These are phyloP conservation scores for Aspergillus olivimuriae DNA, from an alignment of 495 filamentous ascomycete species.

Conservation along the genomic window DNA sequence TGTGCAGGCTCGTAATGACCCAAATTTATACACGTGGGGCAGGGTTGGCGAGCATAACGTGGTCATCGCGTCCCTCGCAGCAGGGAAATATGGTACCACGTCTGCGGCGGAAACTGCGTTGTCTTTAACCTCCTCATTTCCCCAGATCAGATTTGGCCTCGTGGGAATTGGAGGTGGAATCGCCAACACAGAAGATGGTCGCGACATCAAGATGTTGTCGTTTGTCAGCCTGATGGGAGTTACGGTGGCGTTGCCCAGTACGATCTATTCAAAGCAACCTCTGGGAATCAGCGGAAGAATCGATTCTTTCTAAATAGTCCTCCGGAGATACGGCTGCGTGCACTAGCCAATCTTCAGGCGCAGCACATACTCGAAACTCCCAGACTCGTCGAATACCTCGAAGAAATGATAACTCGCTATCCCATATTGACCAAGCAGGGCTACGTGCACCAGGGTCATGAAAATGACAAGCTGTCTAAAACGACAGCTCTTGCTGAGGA, in stretches of 20 bases:
- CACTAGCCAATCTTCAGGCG: slow-evolving; percentile 16
- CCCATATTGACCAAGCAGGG: slow-evolving; percentile 7
- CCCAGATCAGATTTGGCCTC: slow-evolving; percentile 27
- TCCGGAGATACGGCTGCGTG: slow-evolving; percentile 14
- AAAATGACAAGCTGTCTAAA: slow-evolving; percentile 10
- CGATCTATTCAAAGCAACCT: slow-evolving; percentile 11
- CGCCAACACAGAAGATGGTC: slow-evolving; percentile 9
- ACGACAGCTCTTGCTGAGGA: neutral
- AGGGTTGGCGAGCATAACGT: slow-evolving; percentile 24
- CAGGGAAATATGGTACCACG: slow-evolving; percentile 20
- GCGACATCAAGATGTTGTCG: slow-evolving; percentile 36
- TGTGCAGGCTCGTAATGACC: slow-evolving; percentile 6
- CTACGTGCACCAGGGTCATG: slow-evolving; percentile 8
- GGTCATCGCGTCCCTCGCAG: slow-evolving; percentile 22
- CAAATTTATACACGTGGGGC: slow-evolving; percentile 22
- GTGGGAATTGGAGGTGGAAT: slow-evolving; percentile 33
- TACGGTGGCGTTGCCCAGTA: slow-evolving; percentile 36
- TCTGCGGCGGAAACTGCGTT: slow-evolving; percentile 22
- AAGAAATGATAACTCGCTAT: slow-evolving; percentile 13
- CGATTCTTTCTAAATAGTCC: slow-evolving; percentile 14
- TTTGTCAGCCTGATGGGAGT: slow-evolving; percentile 22
- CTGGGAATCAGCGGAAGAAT: neutral
- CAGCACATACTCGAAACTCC: slow-evolving; percentile 11
- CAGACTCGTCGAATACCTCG: slow-evolving; percentile 15
- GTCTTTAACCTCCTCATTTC: slow-evolving; percentile 23